Evolutionary conservation across 73 alveolate species (phyloP).

Genomic region (Paraurostyla sp.): DNA sequence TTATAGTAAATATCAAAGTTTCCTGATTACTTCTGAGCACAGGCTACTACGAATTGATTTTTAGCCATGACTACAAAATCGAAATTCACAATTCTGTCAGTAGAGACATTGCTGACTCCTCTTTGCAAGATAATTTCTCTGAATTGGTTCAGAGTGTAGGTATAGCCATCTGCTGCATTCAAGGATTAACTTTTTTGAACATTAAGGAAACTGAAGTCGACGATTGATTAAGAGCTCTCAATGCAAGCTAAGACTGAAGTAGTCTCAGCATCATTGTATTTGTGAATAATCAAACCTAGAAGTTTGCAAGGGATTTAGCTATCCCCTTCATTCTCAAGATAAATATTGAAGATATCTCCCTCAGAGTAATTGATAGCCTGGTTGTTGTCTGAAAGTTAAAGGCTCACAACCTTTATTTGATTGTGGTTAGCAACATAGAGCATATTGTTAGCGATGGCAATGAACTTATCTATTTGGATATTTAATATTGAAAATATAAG

Average conservation of each 20-base stretch:
- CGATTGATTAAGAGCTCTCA: constrained; percentile 24
- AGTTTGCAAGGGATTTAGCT: constrained; percentile 26
- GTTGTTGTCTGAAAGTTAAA: not conserved
- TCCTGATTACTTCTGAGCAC: constrained; percentile 45
- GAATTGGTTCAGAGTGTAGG: not conserved
- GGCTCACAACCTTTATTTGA: not conserved
- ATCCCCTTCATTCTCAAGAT: constrained; percentile 33
- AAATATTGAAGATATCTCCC: not conserved
- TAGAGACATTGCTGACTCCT: not conserved
- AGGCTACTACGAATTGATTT: constrained; percentile 3
- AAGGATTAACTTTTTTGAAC: not conserved
- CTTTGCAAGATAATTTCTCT: constrained; percentile 13
- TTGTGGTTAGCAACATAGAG: constrained; percentile 22
- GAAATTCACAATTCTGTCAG: constrained; percentile 34
- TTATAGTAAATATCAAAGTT: constrained; percentile 39
- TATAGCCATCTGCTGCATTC: not conserved
- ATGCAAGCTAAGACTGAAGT: constrained; percentile 23
- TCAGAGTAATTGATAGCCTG: not conserved
- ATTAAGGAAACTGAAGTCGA: constrained; percentile 19
- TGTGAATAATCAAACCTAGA: not conserved
- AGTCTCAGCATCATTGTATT: not conserved
- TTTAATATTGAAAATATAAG: not conserved
- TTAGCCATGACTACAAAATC: constrained; percentile 13
- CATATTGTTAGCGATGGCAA: not conserved
- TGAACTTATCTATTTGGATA: not conserved